phyloP scores from a whole-genome alignment of 306 rosid genomes.

The Hippophae tibetana region DNA sequence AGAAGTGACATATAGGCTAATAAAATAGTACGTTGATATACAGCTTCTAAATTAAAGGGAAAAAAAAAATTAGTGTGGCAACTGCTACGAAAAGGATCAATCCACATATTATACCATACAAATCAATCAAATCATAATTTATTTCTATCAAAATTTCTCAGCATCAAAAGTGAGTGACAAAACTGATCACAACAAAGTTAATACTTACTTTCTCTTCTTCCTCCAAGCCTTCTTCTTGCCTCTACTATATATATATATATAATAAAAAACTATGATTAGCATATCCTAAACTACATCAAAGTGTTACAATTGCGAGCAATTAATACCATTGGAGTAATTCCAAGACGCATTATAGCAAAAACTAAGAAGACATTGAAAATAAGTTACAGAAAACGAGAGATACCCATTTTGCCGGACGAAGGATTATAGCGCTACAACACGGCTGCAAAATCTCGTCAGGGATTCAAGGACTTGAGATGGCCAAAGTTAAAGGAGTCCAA shows the following conservation, averaged over 20 bases:
- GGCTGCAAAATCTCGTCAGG: conserved; percentile 11
- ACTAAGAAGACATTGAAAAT: not conserved
- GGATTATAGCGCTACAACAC: not conserved
- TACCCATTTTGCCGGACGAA: conserved; percentile 25
- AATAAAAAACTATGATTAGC: not conserved
- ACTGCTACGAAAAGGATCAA: too few species aligned
- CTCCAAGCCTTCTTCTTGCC: conserved; percentile 71
- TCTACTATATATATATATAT: conserved; percentile 7
- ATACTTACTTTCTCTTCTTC: conserved; percentile 47
- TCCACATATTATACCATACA: not conserved
- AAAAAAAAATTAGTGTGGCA: not conserved
- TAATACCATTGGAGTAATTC: not conserved
- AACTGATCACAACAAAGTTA: not conserved
- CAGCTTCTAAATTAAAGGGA: too few species aligned
- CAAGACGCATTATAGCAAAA: not conserved
- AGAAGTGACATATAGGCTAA: too few species aligned
- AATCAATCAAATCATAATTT: not conserved
- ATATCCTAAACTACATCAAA: not conserved
- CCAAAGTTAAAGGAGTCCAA: not conserved
- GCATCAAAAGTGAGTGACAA: not conserved
- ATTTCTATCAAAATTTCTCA: not conserved
- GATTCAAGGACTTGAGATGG: conserved; percentile 11
- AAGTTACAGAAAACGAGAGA: not conserved
- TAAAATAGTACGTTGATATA: too few species aligned
- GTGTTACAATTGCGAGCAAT: not conserved